Evolutionary conservation across 2,329 filamentous ascomycete genomes (phyloP).

Genomic region (Epicoccum nigrum): DNA sequence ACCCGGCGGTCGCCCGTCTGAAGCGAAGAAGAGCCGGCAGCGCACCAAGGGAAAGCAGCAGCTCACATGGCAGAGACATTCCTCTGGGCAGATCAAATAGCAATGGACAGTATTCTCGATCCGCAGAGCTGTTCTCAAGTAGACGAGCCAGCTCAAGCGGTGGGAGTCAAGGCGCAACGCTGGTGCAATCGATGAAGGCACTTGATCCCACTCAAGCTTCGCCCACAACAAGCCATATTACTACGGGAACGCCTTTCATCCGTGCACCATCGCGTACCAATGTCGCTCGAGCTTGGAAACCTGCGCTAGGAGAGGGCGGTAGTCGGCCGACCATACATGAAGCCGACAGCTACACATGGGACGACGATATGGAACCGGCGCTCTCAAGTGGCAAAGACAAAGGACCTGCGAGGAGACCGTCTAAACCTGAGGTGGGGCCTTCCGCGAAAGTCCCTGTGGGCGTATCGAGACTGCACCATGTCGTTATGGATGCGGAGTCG

Average conservation of each 20-base stretch:
- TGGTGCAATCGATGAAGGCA: slow-evolving; percentile 37
- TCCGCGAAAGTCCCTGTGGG: slow-evolving; percentile 78
- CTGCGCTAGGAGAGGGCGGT: slow-evolving; percentile 30
- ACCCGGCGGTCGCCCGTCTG: slow-evolving; percentile 43
- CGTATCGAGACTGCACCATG: slow-evolving; percentile 85
- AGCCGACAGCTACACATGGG: slow-evolving; percentile 58
- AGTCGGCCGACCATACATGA: slow-evolving; percentile 47
- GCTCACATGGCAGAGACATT: slow-evolving; percentile 38
- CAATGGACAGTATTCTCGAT: slow-evolving; percentile 36
- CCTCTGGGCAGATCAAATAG: slow-evolving; percentile 28
- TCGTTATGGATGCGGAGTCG: slow-evolving; percentile 70
- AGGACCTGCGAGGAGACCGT: slow-evolving; percentile 24
- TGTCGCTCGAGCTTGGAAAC: slow-evolving; percentile 30
- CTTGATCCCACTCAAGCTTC: slow-evolving; percentile 39
- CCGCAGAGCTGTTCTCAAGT: slow-evolving; percentile 34
- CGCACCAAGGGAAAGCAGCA: slow-evolving; percentile 31
- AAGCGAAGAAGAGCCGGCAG: slow-evolving; percentile 43
- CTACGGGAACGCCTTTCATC: slow-evolving; percentile 59
- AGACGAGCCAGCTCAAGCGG: slow-evolving; percentile 33
- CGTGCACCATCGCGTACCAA: slow-evolving; percentile 55
- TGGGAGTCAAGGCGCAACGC: slow-evolving; percentile 26
- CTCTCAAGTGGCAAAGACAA: slow-evolving; percentile 40
- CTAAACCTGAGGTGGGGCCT: slow-evolving; percentile 42
- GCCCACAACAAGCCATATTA: slow-evolving; percentile 38
- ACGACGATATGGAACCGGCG: slow-evolving; percentile 49